Evolutionary conservation across 768 basidiomycete species (phyloP).

Genomic region (Floccularia luteovirens): DNA sequence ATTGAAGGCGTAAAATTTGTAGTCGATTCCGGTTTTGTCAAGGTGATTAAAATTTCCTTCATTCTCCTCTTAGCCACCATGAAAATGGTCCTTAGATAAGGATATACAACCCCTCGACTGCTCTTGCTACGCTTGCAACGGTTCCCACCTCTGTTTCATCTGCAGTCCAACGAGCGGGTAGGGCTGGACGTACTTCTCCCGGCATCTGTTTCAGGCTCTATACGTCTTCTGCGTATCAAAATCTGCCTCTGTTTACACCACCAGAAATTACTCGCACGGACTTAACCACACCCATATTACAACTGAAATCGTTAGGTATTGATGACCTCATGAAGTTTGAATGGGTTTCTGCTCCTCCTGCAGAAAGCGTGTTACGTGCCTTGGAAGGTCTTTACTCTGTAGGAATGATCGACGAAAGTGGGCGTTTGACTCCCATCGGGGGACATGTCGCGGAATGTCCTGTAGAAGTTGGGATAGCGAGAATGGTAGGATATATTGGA

Average conservation of each 20-base stretch:
- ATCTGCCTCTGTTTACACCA: slow-evolving; percentile 62
- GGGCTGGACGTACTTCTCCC: slow-evolving; percentile 89
- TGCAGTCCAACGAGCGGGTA: slow-evolving; percentile 87
- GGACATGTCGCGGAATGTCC: slow-evolving; percentile 91
- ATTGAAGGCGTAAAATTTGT: slow-evolving; percentile 95
- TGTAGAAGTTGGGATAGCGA: slow-evolving; percentile 87
- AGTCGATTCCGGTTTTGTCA: slow-evolving; percentile 91
- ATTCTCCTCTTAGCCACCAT: not conserved
- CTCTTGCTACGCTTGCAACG: slow-evolving; percentile 76
- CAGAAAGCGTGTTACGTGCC: slow-evolving; percentile 78
- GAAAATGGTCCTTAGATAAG: slow-evolving; percentile 51
- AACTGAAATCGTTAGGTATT: slow-evolving; percentile 91
- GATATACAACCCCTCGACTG: slow-evolving; percentile 81
- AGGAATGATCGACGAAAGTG: slow-evolving; percentile 80
- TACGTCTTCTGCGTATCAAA: slow-evolving; percentile 49
- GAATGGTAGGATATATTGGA: slow-evolving; percentile 57
- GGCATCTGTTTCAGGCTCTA: slow-evolving; percentile 94
- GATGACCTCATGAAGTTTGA: slow-evolving; percentile 96
- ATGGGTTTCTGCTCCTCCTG: slow-evolving; percentile 86
- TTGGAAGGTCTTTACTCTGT: slow-evolving; percentile 76
- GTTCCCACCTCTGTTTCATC: slow-evolving; percentile 85
- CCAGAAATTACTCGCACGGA: slow-evolving; percentile 92
- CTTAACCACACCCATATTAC: slow-evolving; percentile 85
- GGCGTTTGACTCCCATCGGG: slow-evolving; percentile 70
- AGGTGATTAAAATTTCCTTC: slow-evolving; percentile 39